Base-by-base conservation (phyloP, 805 yeast species). In the Hanseniaspora mollemarum region DNA sequence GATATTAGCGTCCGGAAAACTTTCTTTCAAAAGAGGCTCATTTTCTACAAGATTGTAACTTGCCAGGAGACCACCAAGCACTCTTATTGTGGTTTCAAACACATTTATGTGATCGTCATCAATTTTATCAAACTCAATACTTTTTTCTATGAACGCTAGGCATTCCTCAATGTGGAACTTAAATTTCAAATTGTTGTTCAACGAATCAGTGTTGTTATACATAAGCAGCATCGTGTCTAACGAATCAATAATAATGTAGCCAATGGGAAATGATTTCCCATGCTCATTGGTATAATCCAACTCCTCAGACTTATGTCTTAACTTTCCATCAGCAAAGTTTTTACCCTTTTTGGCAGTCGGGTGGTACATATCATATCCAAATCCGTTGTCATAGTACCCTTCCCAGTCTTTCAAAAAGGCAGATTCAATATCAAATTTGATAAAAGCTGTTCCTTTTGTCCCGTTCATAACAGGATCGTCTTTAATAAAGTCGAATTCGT, bases 51-150 rank as follows among this genome's bases (percentile, higher is more conserved):
- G 80, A 21, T 25, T 33, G 60, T 76, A 77, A 0, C 95, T 94
- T 2, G 95, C 81, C 44, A 88, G 67, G n/a, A 88, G 70, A 0
- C 96, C 96, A 40, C 96, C 96, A 24, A 88, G 68, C 94, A 88
- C 86, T 62, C 96, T 73, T 56, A 86, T 87, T 5, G 96, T 86
- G n/a, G 96, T 87, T 62, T 87, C 96, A 65, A 88, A 88, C 5
- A 87, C 80, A 61, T 82, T 87, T 38, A 86, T 92, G 32, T 75
- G 75, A 54, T 80, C 76, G 16, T 41, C 18, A 61, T 86, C 83
- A 57, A 84, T 76, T n/a, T 33, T 40, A 57, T 79, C 77, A 61
- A 85, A 87, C 49, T 71, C 72, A 56, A 88, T 70, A 46, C 77
- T 86, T 51, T 79, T 67, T 43, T 74, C 71, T 44, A 88, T 82